phyloP scores from a whole-genome alignment of 176 grass and related monocot species.

The Oryza officinalis region DNA sequence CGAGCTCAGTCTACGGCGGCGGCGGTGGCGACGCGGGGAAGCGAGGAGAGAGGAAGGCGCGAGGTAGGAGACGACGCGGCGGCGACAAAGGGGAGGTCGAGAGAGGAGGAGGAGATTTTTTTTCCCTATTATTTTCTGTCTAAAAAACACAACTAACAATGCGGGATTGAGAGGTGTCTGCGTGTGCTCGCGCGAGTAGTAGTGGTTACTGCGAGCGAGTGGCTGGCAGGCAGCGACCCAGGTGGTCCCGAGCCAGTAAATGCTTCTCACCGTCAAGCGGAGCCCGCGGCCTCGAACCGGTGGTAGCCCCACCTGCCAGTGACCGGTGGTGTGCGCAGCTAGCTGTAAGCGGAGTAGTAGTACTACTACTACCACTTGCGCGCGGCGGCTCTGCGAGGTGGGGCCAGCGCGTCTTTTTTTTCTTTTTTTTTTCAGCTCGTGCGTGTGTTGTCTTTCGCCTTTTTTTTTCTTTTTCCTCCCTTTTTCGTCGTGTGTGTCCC shows the following conservation, averaged over 20 bases:
- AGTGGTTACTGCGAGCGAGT: constrained; percentile 30
- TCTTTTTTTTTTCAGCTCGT: not conserved
- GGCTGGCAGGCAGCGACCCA: constrained; percentile 31
- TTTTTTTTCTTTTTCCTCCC: not conserved
- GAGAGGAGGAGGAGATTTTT: constrained; percentile 16
- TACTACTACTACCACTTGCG: not conserved
- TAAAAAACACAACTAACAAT: not conserved
- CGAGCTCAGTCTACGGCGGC: not conserved
- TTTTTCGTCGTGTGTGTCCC: not conserved
- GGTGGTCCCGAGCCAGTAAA: not conserved
- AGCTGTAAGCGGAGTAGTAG: not conserved
- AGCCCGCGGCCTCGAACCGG: not conserved
- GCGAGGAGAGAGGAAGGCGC: constrained; percentile 34
- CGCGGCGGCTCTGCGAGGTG: constrained; percentile 25
- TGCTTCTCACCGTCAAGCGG: not conserved
- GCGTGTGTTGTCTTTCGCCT: not conserved
- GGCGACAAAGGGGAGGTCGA: not conserved
- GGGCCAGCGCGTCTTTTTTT: not conserved
- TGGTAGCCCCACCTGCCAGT: not conserved
- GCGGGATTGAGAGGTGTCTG: no score
- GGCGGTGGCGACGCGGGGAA: not conserved
- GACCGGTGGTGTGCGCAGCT: not conserved
- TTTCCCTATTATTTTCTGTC: not conserved
- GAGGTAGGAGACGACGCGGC: constrained; percentile 30
- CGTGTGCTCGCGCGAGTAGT: not conserved